Percentiles rank a stretch among this genome's conserved stretches.
Evolutionary conservation across 176 grass and related monocot genomes (phyloP).

Genomic region (Ensete glaucum): DNA sequence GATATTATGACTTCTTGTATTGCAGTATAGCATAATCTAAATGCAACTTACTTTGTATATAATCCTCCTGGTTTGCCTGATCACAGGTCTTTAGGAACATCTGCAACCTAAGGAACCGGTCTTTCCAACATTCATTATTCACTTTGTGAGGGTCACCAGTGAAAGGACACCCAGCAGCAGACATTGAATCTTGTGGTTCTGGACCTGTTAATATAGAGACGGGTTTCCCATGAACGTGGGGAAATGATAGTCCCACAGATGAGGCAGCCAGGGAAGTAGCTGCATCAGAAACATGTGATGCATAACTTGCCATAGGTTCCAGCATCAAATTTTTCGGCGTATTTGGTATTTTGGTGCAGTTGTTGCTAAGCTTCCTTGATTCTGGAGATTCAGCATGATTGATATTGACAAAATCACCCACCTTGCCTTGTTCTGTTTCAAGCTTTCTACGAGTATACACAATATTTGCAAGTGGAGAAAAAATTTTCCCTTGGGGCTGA

Average conservation of each 20-base stretch:
- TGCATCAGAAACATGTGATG: neutral
- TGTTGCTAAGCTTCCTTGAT: conserved; percentile 25
- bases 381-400: conserved; percentile 25
- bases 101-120: conserved; percentile 62
- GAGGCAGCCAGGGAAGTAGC: conserved; percentile 19
- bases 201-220: conserved; percentile 18
- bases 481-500: conserved; percentile 28
- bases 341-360: conserved; percentile 37
- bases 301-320: conserved; percentile 17
- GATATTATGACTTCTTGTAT: neutral
- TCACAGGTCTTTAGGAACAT: conserved; percentile 65
- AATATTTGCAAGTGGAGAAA: conserved; percentile 46
- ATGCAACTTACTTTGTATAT: conserved; percentile 52
- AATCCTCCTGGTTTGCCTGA: conserved; percentile 70
- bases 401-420: conserved; percentile 19
- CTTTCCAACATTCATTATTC: conserved; percentile 47
- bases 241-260: neutral
- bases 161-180: neutral
- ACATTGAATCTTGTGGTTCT: conserved; percentile 13
- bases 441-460: conserved; percentile 75
- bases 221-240: conserved; percentile 23
- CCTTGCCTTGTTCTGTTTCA: conserved; percentile 72
- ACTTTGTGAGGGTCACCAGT: conserved; percentile 14
- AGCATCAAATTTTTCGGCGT: conserved; percentile 23
- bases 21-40: neutral